Conservation (phyloP, 805 yeast genomes). For the Yamadazyma olivae region DNA sequence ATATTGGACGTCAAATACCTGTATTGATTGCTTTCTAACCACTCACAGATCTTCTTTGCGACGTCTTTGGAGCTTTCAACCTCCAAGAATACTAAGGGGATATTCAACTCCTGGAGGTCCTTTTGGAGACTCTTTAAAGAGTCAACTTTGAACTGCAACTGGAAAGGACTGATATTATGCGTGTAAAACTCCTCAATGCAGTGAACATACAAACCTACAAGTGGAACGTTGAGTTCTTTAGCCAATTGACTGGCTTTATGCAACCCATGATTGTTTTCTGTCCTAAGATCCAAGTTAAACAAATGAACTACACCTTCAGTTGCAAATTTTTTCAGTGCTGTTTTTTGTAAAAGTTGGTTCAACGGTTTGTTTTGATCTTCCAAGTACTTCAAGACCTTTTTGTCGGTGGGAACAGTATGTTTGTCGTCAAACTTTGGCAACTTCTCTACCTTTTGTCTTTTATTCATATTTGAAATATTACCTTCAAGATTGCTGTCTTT, state of each 20-base stretch:
- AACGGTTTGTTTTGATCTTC: conserved; percentile 30
- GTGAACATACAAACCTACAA: conserved; percentile 40
- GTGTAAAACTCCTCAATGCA: conserved; percentile 39
- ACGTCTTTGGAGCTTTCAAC: conserved; percentile 33
- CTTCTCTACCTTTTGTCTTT: conserved; percentile 8
- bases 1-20: conserved; percentile 32
- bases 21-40: conserved; percentile 21
- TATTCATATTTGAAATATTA: too few relatives aligned
- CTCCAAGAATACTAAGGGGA: conserved; percentile 38
- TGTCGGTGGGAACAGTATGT: conserved; percentile 1
- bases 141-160: conserved; percentile 35
- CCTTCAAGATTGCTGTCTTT: too few relatives aligned
- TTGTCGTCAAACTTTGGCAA: conserved; percentile 8
- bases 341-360: conserved; percentile 12
- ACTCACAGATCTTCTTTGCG: conserved; percentile 17
- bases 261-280: conserved; percentile 43
- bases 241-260: conserved; percentile 32
- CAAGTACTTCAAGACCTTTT: conserved; percentile 17
- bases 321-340: conserved; percentile 2
- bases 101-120: conserved; percentile 27
- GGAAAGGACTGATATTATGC: conserved; percentile 43
- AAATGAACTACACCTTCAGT: conserved; percentile 39
- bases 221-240: conserved; percentile 22
- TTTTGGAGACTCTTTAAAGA: conserved; percentile 27
- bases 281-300: conserved; percentile 46